These are phyloP conservation scores for Sporothrix variecibatus DNA, from an alignment of 2,329 filamentous ascomycete species.

Conservation along the genomic window DNA sequence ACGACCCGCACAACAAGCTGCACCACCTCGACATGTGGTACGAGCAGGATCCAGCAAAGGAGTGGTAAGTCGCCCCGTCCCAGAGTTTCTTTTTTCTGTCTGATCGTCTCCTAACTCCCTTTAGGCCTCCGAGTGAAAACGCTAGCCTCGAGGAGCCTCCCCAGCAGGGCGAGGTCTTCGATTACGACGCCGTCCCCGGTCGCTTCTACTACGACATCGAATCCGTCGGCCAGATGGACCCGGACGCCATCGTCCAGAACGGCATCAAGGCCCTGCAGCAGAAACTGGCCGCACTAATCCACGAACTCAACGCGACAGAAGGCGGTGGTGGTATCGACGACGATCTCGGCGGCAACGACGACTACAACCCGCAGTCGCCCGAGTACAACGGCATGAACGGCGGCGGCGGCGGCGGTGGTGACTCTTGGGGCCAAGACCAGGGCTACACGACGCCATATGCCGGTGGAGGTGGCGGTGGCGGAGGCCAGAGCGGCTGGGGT, in stretches of 20 bases:
- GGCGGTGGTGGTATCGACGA: slow-evolving; percentile 45
- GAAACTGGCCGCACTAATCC: slow-evolving; percentile 77
- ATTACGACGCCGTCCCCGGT: slow-evolving; percentile 82
- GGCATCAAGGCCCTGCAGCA: slow-evolving; percentile 87
- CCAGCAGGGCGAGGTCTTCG: slow-evolving; percentile 81
- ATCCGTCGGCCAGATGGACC: slow-evolving; percentile 81
- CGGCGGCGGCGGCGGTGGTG: slow-evolving; percentile 22
- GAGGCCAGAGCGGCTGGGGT: slow-evolving; percentile 66
- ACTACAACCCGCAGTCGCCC: slow-evolving; percentile 66
- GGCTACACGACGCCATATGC: slow-evolving; percentile 72
- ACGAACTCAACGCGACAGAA: slow-evolving; percentile 53
- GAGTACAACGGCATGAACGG: slow-evolving; percentile 63
- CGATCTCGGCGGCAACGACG: slow-evolving; percentile 41
- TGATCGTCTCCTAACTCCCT: neutral
- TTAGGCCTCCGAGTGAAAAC: slow-evolving; percentile 78
- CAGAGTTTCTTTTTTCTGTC: neutral
- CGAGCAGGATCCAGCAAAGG: slow-evolving; percentile 76
- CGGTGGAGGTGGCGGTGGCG: slow-evolving; percentile 56
- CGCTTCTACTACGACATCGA: slow-evolving; percentile 96
- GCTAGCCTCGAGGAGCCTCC: slow-evolving; percentile 76
- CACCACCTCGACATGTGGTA: slow-evolving; percentile 94
- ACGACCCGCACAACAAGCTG: slow-evolving; percentile 96
- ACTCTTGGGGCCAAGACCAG: slow-evolving; percentile 57
- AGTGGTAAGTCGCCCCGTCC: slow-evolving; percentile 68
- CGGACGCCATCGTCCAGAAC: slow-evolving; percentile 84